Evolutionary conservation across 306 rosid genomes (phyloP).

Genomic region (Oxytropis ochrocephala): DNA sequence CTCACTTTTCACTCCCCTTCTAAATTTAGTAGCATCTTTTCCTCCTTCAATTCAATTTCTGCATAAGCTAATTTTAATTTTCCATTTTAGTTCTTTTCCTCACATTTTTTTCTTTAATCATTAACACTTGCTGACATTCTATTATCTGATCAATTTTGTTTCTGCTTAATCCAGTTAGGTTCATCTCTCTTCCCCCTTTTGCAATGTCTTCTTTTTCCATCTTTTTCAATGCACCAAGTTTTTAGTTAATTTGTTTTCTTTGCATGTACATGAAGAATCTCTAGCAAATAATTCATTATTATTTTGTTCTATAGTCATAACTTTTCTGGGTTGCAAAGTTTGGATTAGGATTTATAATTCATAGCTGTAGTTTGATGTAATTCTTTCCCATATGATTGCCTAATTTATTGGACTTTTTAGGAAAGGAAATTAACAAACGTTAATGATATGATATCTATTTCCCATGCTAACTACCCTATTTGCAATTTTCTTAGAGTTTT

Average conservation of each 20-base stretch:
- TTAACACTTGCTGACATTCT: constrained; percentile 19
- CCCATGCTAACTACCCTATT: not conserved
- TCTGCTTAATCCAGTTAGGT: constrained; percentile 41
- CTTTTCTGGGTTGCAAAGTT: constrained; percentile 16
- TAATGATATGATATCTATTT: not conserved
- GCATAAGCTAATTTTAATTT: constrained; percentile 25
- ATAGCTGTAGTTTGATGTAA: not conserved
- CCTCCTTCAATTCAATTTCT: constrained; percentile 30
- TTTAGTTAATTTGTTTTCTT: not conserved
- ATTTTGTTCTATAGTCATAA: not conserved
- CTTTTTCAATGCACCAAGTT: not conserved
- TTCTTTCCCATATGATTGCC: constrained; percentile 5
- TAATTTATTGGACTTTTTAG: not conserved
- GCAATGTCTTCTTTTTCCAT: not conserved
- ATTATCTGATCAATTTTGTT: constrained; percentile 25
- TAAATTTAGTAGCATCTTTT: constrained; percentile 40
- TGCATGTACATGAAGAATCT: constrained; percentile 1
- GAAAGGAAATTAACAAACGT: not conserved
- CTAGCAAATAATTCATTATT: not conserved
- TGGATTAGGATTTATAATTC: constrained; percentile 13
- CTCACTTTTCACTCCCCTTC: constrained; percentile 21
- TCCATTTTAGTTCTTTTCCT: not conserved
- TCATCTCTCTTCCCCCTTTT: constrained; percentile 13
- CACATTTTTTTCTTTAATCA: constrained; percentile 27
- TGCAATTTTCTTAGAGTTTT: not conserved